A percentile compares a stretch with the other conserved stretches of the same genome.
Evolutionary conservation across 2,329 filamentous ascomycete genomes (phyloP).

Genomic region (Dactylellina sp.): DNA sequence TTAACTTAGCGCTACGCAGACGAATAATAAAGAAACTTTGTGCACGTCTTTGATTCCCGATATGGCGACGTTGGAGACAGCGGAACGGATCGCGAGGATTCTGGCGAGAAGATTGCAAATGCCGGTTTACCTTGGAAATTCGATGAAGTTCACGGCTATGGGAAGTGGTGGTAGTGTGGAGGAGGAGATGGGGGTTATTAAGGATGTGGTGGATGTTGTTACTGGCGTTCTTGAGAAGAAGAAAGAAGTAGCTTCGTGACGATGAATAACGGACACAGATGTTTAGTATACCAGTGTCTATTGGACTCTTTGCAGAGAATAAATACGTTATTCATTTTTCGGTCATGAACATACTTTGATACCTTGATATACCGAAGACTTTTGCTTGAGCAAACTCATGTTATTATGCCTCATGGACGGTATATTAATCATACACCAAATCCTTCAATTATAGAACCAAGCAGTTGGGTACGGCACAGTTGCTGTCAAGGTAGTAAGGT

Average conservation of each 20-base stretch:
- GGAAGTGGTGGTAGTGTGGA: constrained; percentile 84
- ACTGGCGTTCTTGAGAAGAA: constrained; percentile 62
- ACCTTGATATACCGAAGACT: no score
- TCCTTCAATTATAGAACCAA: no score
- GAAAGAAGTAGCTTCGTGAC: constrained; percentile 7
- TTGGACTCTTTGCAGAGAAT: no score
- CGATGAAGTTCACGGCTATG: constrained; percentile 78
- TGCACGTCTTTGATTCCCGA: constrained; percentile 83
- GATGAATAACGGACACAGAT: no score
- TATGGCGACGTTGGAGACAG: constrained; percentile 84
- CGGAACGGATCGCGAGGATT: constrained; percentile 84
- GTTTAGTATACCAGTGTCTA: no score
- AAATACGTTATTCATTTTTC: no score
- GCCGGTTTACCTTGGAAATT: constrained; percentile 91
- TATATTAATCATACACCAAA: no score
- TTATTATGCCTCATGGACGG: no score
- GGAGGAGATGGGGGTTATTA: constrained; percentile 86
- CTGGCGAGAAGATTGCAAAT: constrained; percentile 77
- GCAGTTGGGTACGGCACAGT: no score
- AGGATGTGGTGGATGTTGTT: constrained; percentile 73
- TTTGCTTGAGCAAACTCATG: no score
- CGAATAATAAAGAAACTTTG: constrained; percentile 71
- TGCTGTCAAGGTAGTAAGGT: no score
- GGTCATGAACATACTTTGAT: no score
- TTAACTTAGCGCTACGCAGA: constrained; percentile 46